phyloP scores from a whole-genome alignment of 371 early-diverging fungal species.

The Phascolomyces articulosus region DNA sequence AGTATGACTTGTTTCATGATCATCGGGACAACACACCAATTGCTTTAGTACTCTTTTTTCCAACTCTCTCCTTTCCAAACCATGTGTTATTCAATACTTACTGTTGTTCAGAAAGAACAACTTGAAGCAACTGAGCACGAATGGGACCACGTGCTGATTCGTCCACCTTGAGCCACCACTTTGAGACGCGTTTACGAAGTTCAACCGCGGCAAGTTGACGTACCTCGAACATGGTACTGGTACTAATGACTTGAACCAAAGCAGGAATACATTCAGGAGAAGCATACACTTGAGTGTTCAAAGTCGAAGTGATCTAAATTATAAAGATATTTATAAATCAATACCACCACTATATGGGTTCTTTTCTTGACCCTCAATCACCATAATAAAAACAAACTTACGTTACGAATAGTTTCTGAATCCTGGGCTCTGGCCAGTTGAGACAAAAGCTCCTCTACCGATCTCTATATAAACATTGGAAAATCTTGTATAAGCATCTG shows the following conservation, averaged over 20 bases:
- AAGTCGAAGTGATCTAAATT: slow-evolving; percentile 63
- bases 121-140: slow-evolving; percentile 67
- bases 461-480: slow-evolving; percentile 29
- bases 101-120: slow-evolving; percentile 74
- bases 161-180: slow-evolving; percentile 73
- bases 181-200: slow-evolving; percentile 76
- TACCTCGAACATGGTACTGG: slow-evolving; percentile 61
- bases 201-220: slow-evolving; percentile 92
- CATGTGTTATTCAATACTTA: slow-evolving; percentile 31
- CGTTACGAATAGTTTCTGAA: slow-evolving; percentile 52
- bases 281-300: slow-evolving; percentile 71
- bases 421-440: slow-evolving; percentile 50
- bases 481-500: background rate
- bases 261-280: slow-evolving; percentile 72
- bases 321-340: background rate
- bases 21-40: too few relatives aligned
- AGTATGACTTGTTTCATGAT: background rate
- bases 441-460: slow-evolving; percentile 45
- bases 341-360: background rate
- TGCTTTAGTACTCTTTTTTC: background rate
- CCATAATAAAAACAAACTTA: slow-evolving; percentile 20
- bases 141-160: slow-evolving; percentile 55
- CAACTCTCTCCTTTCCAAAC: background rate
- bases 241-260: slow-evolving; percentile 64
- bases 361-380: background rate